A percentile compares a stretch with the other conserved stretches of the same genome.
Conservation (phyloP, 305 asterid species). For the Fraxinus paxiana region DNA sequence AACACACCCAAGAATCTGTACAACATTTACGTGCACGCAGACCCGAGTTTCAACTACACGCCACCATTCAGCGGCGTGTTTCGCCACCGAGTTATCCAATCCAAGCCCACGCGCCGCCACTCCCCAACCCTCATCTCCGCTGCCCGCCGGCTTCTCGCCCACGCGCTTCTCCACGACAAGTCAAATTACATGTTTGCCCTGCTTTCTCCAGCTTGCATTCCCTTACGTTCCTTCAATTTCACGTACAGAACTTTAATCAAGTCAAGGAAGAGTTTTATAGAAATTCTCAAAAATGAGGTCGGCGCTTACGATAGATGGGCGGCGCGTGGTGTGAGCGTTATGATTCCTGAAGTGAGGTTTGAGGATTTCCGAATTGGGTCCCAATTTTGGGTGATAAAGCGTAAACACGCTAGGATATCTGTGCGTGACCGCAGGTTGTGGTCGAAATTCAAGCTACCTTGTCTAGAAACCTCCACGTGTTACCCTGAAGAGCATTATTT, state of each 20-base stretch:
- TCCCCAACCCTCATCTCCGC: slow-evolving; percentile 65
- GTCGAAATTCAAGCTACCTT: slow-evolving; percentile 71
- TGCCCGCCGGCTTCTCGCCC: slow-evolving; percentile 60
- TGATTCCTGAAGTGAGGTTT: slow-evolving; percentile 63
- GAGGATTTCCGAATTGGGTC: slow-evolving; percentile 81
- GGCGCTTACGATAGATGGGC: slow-evolving; percentile 71
- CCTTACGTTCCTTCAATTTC: slow-evolving; percentile 55
- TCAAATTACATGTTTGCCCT: slow-evolving; percentile 69
- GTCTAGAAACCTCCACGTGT: slow-evolving; percentile 53
- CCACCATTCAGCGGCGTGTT: slow-evolving; percentile 54
- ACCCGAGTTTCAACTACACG: slow-evolving; percentile 45
- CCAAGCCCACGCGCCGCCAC: slow-evolving; percentile 69
- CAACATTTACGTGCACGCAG: slow-evolving; percentile 72
- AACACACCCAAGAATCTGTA: slow-evolving; percentile 40
- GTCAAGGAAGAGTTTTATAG: slow-evolving; percentile 60
- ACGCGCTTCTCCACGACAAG: slow-evolving; percentile 67
- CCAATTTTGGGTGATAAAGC: slow-evolving; percentile 61
- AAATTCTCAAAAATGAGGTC: slow-evolving; percentile 54
- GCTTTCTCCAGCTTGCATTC: slow-evolving; percentile 66
- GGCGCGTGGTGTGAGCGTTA: slow-evolving; percentile 74
- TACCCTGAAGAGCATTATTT: slow-evolving; percentile 93
- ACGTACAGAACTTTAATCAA: slow-evolving; percentile 29
- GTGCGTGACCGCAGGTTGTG: slow-evolving; percentile 58
- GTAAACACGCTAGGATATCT: slow-evolving; percentile 55
- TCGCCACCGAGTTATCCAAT: slow-evolving; percentile 40